Percentiles rank a stretch among this genome's conserved stretches.
phyloP scores from a whole-genome alignment of 1,284 basidiomycete genomes.

The Amylostereum areolatum region DNA sequence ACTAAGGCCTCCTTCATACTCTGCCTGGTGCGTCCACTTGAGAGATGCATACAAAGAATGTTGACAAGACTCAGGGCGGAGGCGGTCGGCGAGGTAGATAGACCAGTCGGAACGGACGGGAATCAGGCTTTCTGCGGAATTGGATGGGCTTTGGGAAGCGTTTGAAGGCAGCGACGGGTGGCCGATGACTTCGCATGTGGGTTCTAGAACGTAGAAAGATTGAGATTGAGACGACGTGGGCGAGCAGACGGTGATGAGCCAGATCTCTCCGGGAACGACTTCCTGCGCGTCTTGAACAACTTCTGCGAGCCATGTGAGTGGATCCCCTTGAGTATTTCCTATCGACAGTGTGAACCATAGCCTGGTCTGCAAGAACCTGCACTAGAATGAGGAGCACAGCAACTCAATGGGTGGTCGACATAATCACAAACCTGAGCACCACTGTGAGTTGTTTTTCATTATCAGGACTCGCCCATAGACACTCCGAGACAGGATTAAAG shows the following conservation, averaged over 20 bases:
- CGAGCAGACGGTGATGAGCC: constrained; percentile 40
- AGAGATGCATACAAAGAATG: no score
- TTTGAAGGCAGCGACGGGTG: constrained; percentile 14
- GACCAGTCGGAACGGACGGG: constrained; percentile 60
- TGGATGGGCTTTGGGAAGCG: background rate
- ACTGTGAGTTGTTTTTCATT: constrained; percentile 47
- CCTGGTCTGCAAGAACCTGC: constrained; percentile 55
- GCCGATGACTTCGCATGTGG: constrained; percentile 68
- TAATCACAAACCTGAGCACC: constrained; percentile 42
- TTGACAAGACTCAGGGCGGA: no score
- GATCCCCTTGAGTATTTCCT: constrained; percentile 22
- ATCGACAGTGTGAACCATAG: constrained; percentile 58
- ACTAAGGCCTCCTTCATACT: constrained; percentile 63
- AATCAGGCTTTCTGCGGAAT: background rate
- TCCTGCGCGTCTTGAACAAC: constrained; percentile 41
- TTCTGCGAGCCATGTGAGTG: constrained; percentile 26
- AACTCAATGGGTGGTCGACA: background rate
- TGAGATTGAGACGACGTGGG: constrained; percentile 13
- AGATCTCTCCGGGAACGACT: constrained; percentile 51
- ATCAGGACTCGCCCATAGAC: constrained; percentile 56
- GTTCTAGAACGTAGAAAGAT: constrained; percentile 50
- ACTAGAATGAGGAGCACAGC: background rate
- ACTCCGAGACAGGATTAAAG: constrained; percentile 32
- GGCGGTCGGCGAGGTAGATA: constrained; percentile 35
- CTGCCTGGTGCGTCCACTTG: constrained; percentile 61